Base-by-base conservation (phyloP, 164 flowering plant genomes). In the Chloranthus sessilifolius region DNA sequence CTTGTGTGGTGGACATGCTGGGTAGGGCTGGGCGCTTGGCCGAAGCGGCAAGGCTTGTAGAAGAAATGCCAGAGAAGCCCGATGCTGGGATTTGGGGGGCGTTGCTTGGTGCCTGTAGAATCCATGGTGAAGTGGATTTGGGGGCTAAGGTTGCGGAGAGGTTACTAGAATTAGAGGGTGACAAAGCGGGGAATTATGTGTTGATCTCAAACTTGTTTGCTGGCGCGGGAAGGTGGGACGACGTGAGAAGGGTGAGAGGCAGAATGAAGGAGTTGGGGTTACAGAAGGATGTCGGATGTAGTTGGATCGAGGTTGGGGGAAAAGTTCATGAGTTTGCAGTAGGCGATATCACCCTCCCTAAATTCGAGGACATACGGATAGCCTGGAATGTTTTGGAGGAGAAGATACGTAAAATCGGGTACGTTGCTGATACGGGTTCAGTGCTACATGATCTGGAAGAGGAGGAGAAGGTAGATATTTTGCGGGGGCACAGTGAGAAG, bases 221-320 rank as follows among this genome's bases (percentile, higher is more conserved):
- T 39, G 69, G 68, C 45, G 68, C 70, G 28, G 79, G 72, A 24
- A 71, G 71, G 53, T 82, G 85, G 95, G 74, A 77, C 28, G 75
- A 74, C 15, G 95, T 80, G 38, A 74, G 80, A 56, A 74, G 56
- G 34, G 60, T 80, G 29, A 53, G 95, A 55, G 61, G 58, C 47
- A 74, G 29, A 58, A 80, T 82, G 82, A 82, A 71, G 62, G 77
- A 74, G 38, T 44, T 46, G 38, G 79, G 75, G 23, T 65, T 80
- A 41, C 61, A 43, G 38, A 85, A 82, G 60, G 76, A 77, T 35
- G 71, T 63, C 15, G 89, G 89, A 12, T 43, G 75, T 50, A 80
- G 87, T 63, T 82, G 85, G 89, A 74, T 79, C 62, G 89, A 85
- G 49, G 35, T 80, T 11, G 65, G 53, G 22, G 82, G 87, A 3